Evolutionary conservation across 73 alveolate genomes (phyloP).

Genomic region (Stentor roeselii): DNA sequence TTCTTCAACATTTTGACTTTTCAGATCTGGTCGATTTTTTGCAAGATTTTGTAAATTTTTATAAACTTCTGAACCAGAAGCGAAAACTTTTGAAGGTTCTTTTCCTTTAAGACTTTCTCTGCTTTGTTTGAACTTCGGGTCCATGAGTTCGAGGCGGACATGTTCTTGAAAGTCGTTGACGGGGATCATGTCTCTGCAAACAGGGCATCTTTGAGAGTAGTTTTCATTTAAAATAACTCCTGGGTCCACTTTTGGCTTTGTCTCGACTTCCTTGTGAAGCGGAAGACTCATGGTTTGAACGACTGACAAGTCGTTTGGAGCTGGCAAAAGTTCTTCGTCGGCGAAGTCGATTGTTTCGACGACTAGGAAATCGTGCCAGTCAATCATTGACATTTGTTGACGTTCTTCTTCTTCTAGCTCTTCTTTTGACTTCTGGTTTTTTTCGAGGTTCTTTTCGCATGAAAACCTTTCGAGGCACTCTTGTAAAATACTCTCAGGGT

Average conservation of each 20-base stretch:
- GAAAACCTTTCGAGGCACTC: constrained; percentile 50
- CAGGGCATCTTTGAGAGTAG: constrained; percentile 65
- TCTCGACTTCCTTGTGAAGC: not conserved
- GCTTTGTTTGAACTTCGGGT: constrained; percentile 90
- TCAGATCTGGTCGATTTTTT: not conserved
- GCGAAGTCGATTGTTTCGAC: constrained; percentile 91
- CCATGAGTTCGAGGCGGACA: constrained; percentile 83
- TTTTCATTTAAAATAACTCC: constrained; percentile 51
- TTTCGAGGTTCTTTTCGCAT: constrained; percentile 68
- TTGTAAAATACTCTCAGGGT: constrained; percentile 26
- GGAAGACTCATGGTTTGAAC: constrained; percentile 32
- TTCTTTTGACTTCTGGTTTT: constrained; percentile 62
- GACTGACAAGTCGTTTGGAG: constrained; percentile 35
- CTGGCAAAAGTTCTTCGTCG: constrained; percentile 65
- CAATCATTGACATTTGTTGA: constrained; percentile 67
- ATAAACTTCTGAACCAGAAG: not conserved
- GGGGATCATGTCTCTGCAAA: constrained; percentile 78
- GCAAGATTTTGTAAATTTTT: not conserved
- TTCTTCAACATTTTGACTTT: not conserved
- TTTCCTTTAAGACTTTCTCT: constrained; percentile 59
- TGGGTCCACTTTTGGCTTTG: constrained; percentile 57
- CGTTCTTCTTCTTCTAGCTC: constrained; percentile 70
- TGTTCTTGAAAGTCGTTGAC: constrained; percentile 82
- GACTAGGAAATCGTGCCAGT: constrained; percentile 96
- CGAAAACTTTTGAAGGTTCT: constrained; percentile 34